Evolutionary conservation across 2,329 filamentous ascomycete genomes (phyloP).

Genomic region (Parafenestella ontariensis): DNA sequence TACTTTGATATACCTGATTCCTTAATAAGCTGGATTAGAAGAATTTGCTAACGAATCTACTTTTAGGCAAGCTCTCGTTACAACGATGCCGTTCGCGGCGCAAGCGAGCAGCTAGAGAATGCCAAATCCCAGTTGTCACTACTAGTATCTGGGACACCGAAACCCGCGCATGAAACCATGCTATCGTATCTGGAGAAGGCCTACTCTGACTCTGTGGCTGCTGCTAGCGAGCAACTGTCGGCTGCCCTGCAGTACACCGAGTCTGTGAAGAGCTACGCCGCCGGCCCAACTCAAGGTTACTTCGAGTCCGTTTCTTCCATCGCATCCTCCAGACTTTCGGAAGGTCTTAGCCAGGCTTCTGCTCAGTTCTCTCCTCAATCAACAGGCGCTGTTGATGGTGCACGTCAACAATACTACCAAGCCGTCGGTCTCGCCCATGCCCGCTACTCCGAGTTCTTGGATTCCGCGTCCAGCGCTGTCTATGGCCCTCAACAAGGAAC

Average conservation of each 20-base stretch:
- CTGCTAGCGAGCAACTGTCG: conserved; percentile 66
- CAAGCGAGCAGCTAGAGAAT: conserved; percentile 70
- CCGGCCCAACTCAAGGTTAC: conserved; percentile 55
- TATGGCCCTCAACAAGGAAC: conserved; percentile 56
- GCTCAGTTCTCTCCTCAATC: conserved; percentile 73
- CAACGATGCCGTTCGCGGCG: conserved; percentile 68
- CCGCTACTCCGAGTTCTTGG: conserved; percentile 77
- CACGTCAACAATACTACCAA: conserved; percentile 76
- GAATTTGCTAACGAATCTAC: not conserved
- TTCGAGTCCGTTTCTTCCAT: conserved; percentile 69
- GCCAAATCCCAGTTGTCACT: conserved; percentile 72
- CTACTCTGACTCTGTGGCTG: conserved; percentile 70
- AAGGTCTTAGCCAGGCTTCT: conserved; percentile 74
- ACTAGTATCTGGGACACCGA: conserved; percentile 71
- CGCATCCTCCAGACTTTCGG: conserved; percentile 72
- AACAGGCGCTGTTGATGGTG: conserved; percentile 65
- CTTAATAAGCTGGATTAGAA: not conserved
- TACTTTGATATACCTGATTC: not conserved
- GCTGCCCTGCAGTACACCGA: conserved; percentile 59
- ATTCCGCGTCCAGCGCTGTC: conserved; percentile 73
- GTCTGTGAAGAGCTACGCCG: conserved; percentile 49
- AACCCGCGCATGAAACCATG: conserved; percentile 73
- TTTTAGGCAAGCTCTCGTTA: conserved; percentile 61
- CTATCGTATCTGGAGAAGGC: conserved; percentile 71
- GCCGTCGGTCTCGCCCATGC: conserved; percentile 80